Evolutionary conservation across 2,329 filamentous ascomycete genomes (phyloP), one percentile per base, ranked within the genome.

Genomic region (Ophiostoma quercus): DNA sequence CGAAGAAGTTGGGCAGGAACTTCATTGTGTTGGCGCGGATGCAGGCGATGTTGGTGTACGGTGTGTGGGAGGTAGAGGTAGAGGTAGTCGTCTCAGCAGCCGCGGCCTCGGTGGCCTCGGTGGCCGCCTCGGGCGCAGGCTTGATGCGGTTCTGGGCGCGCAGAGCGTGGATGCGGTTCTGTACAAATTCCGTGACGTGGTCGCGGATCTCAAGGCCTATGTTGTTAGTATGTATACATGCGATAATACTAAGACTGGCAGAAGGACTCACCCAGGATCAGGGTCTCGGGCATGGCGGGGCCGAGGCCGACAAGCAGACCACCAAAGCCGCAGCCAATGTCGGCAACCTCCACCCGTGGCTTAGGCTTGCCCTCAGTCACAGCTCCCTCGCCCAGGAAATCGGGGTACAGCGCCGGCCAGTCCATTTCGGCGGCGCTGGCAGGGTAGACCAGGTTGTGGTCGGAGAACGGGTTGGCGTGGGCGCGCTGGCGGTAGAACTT

Each of bases 1-100:
- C 82, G 83, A 99, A 98, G 84, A 97, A 97, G 78, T 99, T 98
- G 72, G 96, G 94, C n/a, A 99, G 83, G 79, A 98, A 99, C 79
- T 99, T 99, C 95, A 99, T 99, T 5, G 92, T 92, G 82, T 99
- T 99, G 74, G 92, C 92, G 72, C 95, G 90, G 66, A 99, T 83
- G 77, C 92, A 96, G 43, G 91, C 89, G 69, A 94, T 90, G 78
- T 99, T 99, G 77, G 96, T 90, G 79, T 92, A 98, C 37, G 78
- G 77, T 6, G 71, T 43, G 16, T 60, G 25, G 16, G 41, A 19
- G 14, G 43, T 47, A 47, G 43, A n/a, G 16, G 43, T n/a, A 47
- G 39, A 12, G 39, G 66, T 12, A 3, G 51, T 57, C 7, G 51
- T 57, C n/a, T 22, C 51, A 25, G n/a, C 51, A 57, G 51, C 51